Conservation (phyloP, 2,329 filamentous ascomycete genomes). For the Alternaria angustiovoidea region DNA sequence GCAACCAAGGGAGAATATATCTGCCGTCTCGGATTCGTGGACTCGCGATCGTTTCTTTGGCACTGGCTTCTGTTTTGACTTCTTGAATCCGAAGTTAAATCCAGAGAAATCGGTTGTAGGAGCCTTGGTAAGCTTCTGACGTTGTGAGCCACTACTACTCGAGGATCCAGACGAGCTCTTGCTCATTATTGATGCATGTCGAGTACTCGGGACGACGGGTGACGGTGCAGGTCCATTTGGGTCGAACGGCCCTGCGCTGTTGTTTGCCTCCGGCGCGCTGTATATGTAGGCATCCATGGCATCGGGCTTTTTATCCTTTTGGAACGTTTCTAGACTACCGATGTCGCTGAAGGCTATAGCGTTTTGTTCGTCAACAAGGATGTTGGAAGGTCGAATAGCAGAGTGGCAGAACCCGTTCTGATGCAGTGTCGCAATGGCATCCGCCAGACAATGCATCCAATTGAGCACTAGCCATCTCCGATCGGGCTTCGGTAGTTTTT, state of each 20-base stretch:
- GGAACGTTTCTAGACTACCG: conserved; percentile 57
- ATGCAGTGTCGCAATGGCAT: conserved; percentile 74
- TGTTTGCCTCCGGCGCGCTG: conserved; percentile 69
- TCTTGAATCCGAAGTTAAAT: conserved; percentile 50
- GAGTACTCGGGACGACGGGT: conserved; percentile 25
- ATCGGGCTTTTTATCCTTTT: conserved; percentile 62
- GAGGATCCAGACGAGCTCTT: conserved; percentile 49
- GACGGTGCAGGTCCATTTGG: conserved; percentile 18
- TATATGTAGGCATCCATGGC: conserved; percentile 78
- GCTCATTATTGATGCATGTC: conserved; percentile 45
- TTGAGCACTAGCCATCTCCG: conserved; percentile 70
- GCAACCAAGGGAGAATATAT: conserved; percentile 77
- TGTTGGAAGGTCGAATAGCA: conserved; percentile 74
- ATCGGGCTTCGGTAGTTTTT: conserved; percentile 67
- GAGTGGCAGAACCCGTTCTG: conserved; percentile 69
- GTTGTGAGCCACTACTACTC: conserved; percentile 42
- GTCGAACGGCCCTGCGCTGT: conserved; percentile 34
- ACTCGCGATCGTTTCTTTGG: conserved; percentile 38
- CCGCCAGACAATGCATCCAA: conserved; percentile 77
- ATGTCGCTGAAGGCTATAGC: conserved; percentile 74
- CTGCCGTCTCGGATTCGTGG: conserved; percentile 59
- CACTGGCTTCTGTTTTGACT: conserved; percentile 39
- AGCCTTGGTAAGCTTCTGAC: conserved; percentile 45
- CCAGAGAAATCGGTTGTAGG: conserved; percentile 45
- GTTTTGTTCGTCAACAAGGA: conserved; percentile 71